Conservation (phyloP, 78 protist genomes). For the Dictyostelium purpureum region DNA sequence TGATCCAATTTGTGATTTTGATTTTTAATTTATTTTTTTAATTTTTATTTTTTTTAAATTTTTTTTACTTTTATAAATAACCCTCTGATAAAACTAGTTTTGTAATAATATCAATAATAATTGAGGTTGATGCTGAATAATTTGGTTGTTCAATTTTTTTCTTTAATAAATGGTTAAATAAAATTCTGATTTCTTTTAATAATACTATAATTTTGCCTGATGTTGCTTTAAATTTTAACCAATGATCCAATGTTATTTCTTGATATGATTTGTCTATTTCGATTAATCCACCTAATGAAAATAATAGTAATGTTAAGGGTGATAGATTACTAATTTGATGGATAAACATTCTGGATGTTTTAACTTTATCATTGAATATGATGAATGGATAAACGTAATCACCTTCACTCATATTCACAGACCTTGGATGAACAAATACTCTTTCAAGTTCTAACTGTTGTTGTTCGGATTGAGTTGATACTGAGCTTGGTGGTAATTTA, state of each 20-base stretch:
- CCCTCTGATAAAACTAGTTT: conserved; percentile 67
- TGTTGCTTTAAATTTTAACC: conserved; percentile 72
- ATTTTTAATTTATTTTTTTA: neutral
- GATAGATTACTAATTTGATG: conserved; percentile 76
- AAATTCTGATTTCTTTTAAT: conserved; percentile 33
- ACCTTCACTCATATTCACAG: conserved; percentile 59
- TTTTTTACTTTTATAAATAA: neutral
- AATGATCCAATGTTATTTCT: conserved; percentile 55
- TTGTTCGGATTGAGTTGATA: neutral
- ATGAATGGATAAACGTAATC: conserved; percentile 63
- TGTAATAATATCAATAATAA: conserved; percentile 50
- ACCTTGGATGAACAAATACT: conserved; percentile 76
- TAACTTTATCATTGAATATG: conserved; percentile 64
- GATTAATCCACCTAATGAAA: conserved; percentile 81
- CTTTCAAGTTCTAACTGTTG: conserved; percentile 11
- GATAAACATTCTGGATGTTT: conserved; percentile 66
- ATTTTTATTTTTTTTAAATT: neutral
- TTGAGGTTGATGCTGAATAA: conserved; percentile 18
- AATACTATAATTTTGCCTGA: conserved; percentile 55
- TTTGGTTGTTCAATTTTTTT: conserved; percentile 58
- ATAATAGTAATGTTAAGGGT: conserved; percentile 85
- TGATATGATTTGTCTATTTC: conserved; percentile 23
- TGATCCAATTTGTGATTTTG: neutral
- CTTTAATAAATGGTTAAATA: conserved; percentile 34
- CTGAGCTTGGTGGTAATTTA: neutral